Evolutionary conservation across 2,329 filamentous ascomycete species (phyloP).

Genomic region (Exophiala calicioides): DNA sequence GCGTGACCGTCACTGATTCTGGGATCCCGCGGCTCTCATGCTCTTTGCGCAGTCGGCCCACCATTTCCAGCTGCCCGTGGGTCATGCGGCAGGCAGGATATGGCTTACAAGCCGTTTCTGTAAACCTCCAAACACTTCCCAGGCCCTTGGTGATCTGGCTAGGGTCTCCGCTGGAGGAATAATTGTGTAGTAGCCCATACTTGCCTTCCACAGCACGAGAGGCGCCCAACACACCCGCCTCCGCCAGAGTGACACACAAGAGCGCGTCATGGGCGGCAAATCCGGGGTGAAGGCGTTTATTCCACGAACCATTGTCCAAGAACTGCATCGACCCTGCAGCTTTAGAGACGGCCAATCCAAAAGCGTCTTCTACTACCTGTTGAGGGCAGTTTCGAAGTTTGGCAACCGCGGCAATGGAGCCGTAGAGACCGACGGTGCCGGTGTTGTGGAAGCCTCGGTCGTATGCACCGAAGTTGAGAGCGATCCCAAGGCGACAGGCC

Average conservation of each 20-base stretch:
- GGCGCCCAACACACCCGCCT: conserved; percentile 33
- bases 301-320: conserved; percentile 40
- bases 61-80: conserved; percentile 17
- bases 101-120: conserved; percentile 15
- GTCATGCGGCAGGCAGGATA: conserved; percentile 22
- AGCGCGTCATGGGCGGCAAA: conserved; percentile 42
- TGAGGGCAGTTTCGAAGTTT: conserved; percentile 30
- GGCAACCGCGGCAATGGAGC: conserved; percentile 36
- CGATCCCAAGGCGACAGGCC: conserved; percentile 33
- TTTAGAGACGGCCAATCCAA: conserved; percentile 39
- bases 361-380: conserved; percentile 33
- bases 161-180: too few relatives aligned
- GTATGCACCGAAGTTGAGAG: conserved; percentile 36
- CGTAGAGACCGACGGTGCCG: conserved; percentile 38
- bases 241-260: conserved; percentile 36
- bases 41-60: neutral
- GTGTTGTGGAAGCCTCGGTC: conserved; percentile 40
- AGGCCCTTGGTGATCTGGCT: too few relatives aligned
- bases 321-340: conserved; percentile 41
- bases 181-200: conserved; percentile 14
- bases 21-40: neutral
- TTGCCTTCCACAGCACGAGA: conserved; percentile 16
- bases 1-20: too few relatives aligned
- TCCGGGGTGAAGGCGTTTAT: conserved; percentile 41
- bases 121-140: conserved; percentile 13